phyloP scores from a whole-genome alignment of 495 filamentous ascomycete genomes.

The Penicillium coprophilum region DNA sequence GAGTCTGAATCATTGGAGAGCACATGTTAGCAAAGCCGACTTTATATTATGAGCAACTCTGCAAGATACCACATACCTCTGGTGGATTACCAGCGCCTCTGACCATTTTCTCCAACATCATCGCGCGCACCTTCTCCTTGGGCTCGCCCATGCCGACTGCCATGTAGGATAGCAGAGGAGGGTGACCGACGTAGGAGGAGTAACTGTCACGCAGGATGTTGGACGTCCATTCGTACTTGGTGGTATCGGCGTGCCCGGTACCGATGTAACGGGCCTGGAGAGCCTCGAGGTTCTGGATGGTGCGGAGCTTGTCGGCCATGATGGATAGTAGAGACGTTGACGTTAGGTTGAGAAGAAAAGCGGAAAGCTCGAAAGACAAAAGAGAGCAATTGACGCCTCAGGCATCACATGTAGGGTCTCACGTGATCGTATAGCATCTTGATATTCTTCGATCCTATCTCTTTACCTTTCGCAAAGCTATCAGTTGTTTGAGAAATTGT shows the following conservation, averaged over 20 bases:
- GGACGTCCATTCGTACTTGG: constrained; percentile 90
- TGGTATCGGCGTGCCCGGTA: constrained; percentile 97
- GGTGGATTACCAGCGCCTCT: constrained; percentile 85
- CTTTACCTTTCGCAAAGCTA: background rate
- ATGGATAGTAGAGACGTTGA: constrained; percentile 15
- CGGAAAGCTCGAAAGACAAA: constrained; percentile 2
- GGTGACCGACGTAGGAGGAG: constrained; percentile 84
- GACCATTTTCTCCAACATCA: constrained; percentile 90
- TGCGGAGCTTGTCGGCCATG: constrained; percentile 95
- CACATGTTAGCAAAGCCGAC: constrained; percentile 12
- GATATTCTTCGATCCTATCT: background rate
- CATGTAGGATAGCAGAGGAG: constrained; percentile 85
- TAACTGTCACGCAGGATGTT: constrained; percentile 88
- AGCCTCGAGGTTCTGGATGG: constrained; percentile 93
- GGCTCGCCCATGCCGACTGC: constrained; percentile 82
- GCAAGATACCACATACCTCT: constrained; percentile 41
- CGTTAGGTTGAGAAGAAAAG: background rate
- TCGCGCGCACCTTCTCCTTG: constrained; percentile 72
- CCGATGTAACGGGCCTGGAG: constrained; percentile 93
- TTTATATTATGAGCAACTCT: background rate
- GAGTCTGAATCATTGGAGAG: constrained; percentile 20
- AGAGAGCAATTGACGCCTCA: background rate
- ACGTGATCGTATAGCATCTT: constrained; percentile 2
- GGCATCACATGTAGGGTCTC: background rate
- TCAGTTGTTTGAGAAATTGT: background rate